Base-by-base conservation (phyloP, 1,284 basidiomycete genomes). In the Fomitopsis pinicola region DNA sequence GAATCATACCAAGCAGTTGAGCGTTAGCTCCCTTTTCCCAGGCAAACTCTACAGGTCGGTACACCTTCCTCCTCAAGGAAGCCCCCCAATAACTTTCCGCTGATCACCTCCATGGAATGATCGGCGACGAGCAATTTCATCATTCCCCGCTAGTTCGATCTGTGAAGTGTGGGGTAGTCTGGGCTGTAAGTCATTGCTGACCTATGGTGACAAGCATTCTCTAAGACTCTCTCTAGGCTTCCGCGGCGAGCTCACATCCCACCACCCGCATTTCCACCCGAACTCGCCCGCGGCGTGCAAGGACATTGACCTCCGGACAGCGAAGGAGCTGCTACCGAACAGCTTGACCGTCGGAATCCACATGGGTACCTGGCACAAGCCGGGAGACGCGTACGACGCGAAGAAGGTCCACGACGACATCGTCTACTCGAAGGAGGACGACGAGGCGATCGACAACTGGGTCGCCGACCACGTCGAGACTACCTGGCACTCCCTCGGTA, bases 211-310 rank as follows among this genome's bases (percentile, higher is more conserved):
- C 7, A 33, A 33, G 3, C 30, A 3, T 33, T 33, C 30, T 4
- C 7, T 33, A 7, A 33, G 7, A 33, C 7, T 7, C 4, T 33
- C 30, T 33, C 35, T 59, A 87, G 85, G 84, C 3, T 88, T 79
- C 84, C 84, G 86, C 63, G 86, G 86, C 52, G 86, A 88, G 69
- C 76, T 89, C 55, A 84, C 86, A 15, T 88, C 86, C 8, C 87
- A 88, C 69, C 87, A 89, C 72, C 87, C 88, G 33, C 86, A 78
- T 73, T 89, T 89, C 86, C 84, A 88, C 75, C 86, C 87, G 1
- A 81, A 79, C 8, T 88, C 87, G 5, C 79, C 83, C 15, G 87
- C 86, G 9, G 84, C 81, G 28, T 69, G 71, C 64, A 74, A 70
- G 63, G 88, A 89, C 68, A 86, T 89, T 63, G 87, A 89, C 71